Evolutionary conservation across 2,329 filamentous ascomycete genomes (phyloP).

Genomic region (Fusarium xylarioides): DNA sequence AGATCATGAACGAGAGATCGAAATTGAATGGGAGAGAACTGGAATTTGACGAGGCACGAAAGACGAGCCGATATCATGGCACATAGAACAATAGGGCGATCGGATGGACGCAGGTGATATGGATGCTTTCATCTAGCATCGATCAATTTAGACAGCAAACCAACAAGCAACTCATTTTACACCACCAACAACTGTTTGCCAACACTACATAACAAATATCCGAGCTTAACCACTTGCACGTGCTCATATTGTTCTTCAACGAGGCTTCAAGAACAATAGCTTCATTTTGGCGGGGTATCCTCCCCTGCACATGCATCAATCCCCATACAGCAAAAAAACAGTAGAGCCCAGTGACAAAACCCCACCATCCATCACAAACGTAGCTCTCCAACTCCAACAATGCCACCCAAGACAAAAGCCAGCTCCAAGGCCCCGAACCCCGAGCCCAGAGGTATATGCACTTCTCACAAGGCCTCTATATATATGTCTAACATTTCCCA

Average conservation of each 20-base stretch:
- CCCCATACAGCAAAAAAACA: conserved; percentile 33
- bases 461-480: not conserved
- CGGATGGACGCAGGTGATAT: not conserved
- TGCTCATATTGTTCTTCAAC: conserved; percentile 28
- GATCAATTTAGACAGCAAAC: not conserved
- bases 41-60: not conserved
- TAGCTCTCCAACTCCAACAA: conserved; percentile 41
- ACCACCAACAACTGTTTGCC: conserved; percentile 1
- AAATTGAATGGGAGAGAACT: not conserved
- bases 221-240: not conserved
- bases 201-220: not conserved
- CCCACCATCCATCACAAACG: conserved; percentile 42
- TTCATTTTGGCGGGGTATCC: conserved; percentile 42
- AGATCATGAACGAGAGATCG: not conserved
- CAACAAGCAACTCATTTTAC: conserved; percentile 1
- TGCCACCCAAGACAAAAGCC: conserved; percentile 51
- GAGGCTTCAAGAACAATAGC: conserved; percentile 32
- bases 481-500: conserved; percentile 1
- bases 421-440: conserved; percentile 45
- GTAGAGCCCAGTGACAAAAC: conserved; percentile 31
- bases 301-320: conserved; percentile 7
- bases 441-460: conserved; percentile 32
- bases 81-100: conserved; percentile 5
- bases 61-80: not conserved
- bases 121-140: not conserved